Conservation (phyloP, 306 rosid genomes). For the Cicer pinnatifidum region DNA sequence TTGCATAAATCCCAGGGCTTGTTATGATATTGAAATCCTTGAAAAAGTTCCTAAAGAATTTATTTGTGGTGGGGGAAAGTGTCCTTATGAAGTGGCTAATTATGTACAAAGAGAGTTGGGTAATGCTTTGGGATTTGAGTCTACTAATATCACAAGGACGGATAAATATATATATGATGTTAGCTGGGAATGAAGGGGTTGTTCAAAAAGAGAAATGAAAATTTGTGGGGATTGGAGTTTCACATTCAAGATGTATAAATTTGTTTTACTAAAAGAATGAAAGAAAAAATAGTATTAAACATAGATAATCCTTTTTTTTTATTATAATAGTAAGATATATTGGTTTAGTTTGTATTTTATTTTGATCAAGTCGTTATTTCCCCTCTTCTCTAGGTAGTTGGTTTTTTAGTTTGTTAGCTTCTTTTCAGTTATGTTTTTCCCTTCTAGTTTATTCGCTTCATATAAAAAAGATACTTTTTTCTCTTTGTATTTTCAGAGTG, state of each 20-base stretch:
- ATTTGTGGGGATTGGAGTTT: not conserved
- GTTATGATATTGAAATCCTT: conserved; percentile 46
- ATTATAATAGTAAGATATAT: too few species aligned
- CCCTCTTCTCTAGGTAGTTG: too few species aligned
- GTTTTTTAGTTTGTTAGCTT: too few species aligned
- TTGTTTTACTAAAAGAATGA: not conserved
- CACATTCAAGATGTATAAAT: not conserved
- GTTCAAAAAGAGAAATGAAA: conserved; percentile 21
- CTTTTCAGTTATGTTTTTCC: too few species aligned
- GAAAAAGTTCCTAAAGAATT: conserved; percentile 37
- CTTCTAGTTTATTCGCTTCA: too few species aligned
- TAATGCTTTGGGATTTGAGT: conserved; percentile 41
- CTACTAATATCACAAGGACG: conserved; percentile 41
- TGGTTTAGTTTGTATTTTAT: too few species aligned
- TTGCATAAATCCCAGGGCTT: conserved; percentile 59
- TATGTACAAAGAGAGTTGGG: conserved; percentile 32
- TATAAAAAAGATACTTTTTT: too few species aligned
- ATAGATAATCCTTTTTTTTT: too few species aligned
- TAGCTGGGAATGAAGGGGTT: conserved; percentile 47
- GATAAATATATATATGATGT: conserved; percentile 45
- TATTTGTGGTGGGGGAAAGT: conserved; percentile 39
- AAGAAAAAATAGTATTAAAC: not conserved
- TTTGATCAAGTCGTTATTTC: too few species aligned
- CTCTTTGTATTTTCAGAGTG: too few species aligned
- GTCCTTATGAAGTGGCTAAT: conserved; percentile 42